These are phyloP conservation scores for Hypoxylon crocopeplum DNA, from an alignment of 495 filamentous ascomycete species.

Conservation along the genomic window DNA sequence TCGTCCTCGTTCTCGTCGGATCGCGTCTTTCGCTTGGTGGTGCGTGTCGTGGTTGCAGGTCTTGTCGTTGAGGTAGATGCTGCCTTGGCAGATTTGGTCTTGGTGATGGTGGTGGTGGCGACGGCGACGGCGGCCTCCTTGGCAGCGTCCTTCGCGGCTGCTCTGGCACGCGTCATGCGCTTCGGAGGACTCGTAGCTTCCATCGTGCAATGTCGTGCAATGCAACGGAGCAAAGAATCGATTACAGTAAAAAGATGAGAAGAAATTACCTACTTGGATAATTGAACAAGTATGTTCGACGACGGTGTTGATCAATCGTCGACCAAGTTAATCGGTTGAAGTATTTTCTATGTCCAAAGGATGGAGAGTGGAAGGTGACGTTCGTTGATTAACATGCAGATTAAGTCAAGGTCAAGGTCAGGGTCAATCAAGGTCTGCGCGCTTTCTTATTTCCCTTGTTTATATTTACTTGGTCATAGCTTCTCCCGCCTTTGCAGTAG, in stretches of 20 bases:
- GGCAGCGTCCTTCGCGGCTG: constrained; percentile 54
- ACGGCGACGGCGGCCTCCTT: constrained; percentile 41
- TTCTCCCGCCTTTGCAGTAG: constrained; percentile 5
- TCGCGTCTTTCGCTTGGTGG: constrained; percentile 55
- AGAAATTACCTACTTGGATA: constrained; percentile 11
- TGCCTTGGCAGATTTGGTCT: constrained; percentile 20
- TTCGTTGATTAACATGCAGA: constrained; percentile 16
- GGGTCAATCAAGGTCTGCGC: constrained; percentile 5
- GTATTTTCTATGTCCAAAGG: neutral
- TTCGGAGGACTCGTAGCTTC: constrained; percentile 59
- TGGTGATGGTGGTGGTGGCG: constrained; percentile 46
- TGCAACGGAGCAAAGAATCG: neutral
- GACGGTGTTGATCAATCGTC: constrained; percentile 4
- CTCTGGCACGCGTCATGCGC: constrained; percentile 65
- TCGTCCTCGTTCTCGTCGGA: constrained; percentile 53
- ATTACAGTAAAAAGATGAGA: constrained; percentile 5
- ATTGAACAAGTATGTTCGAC: constrained; percentile 17
- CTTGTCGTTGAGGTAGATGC: constrained; percentile 21
- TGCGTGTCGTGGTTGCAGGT: constrained; percentile 15
- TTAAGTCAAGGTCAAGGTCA: constrained; percentile 15
- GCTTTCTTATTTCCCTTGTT: constrained; percentile 35
- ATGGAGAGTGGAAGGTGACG: neutral
- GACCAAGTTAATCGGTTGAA: constrained; percentile 16
- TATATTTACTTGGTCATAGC: constrained; percentile 44
- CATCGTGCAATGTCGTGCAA: constrained; percentile 29